These are phyloP conservation scores for Nemania bipapillata DNA, from an alignment of 2,329 filamentous ascomycete genomes.

Conservation along the genomic window DNA sequence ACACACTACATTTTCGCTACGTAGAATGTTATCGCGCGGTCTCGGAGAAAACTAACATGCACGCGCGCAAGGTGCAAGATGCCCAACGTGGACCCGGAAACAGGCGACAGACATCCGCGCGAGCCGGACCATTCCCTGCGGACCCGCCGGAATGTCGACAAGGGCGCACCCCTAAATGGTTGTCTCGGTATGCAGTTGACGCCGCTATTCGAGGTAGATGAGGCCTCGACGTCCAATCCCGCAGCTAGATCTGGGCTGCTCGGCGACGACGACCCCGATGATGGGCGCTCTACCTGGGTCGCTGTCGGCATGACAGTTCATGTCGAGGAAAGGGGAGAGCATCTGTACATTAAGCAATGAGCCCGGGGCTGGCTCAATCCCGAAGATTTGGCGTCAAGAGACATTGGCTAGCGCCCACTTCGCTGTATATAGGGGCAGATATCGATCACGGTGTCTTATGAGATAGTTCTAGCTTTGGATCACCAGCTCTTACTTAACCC, in stretches of 20 bases:
- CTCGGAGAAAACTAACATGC: slow-evolving; percentile 13
- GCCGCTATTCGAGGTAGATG: slow-evolving; percentile 59
- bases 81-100: slow-evolving; percentile 74
- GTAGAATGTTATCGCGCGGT: neutral
- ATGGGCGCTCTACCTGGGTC: slow-evolving; percentile 53
- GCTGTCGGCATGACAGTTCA: slow-evolving; percentile 67
- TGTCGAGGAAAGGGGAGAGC: slow-evolving; percentile 60
- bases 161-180: slow-evolving; percentile 65
- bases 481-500: neutral
- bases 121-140: slow-evolving; percentile 70
- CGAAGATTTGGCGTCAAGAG: neutral
- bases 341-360: slow-evolving; percentile 56
- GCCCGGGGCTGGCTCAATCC: neutral
- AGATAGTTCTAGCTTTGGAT: neutral
- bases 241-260: slow-evolving; percentile 29
- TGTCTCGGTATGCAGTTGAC: slow-evolving; percentile 75
- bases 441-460: neutral
- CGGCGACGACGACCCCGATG: slow-evolving; percentile 49
- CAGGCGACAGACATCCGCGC: slow-evolving; percentile 63
- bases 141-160: slow-evolving; percentile 68
- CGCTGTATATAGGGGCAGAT: slow-evolving; percentile 5
- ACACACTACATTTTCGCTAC: neutral
- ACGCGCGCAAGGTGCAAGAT: slow-evolving; percentile 67
- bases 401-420: neutral
- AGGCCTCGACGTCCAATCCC: neutral